A percentile compares a stretch with the other conserved stretches of the same genome.
These are phyloP conservation scores for Boletus reticuloceps DNA, from an alignment of 768 basidiomycete genomes.

Conservation along the genomic window DNA sequence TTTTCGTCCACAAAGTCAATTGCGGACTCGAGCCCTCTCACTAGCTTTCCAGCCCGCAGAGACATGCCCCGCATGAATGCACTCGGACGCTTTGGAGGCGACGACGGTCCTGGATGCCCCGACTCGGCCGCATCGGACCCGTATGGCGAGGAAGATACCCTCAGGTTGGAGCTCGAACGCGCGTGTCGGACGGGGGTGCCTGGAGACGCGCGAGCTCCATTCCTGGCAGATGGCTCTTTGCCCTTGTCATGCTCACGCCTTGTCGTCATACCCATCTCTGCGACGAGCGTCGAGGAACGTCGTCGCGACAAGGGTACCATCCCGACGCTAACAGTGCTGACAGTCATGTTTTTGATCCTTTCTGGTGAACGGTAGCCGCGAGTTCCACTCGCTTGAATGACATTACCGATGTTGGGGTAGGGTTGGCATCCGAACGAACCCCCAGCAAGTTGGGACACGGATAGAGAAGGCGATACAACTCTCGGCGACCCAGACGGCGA, in stretches of 20 bases:
- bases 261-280: background rate
- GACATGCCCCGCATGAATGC: conserved; percentile 34
- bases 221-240: conserved; percentile 2
- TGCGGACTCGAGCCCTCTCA: conserved; percentile 38
- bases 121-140: conserved; percentile 11
- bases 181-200: conserved; percentile 18
- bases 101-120: conserved; percentile 4
- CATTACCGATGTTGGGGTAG: conserved; percentile 22
- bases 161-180: conserved; percentile 27
- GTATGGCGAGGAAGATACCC: conserved; percentile 8
- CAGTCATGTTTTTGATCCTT: conserved; percentile 8
- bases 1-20: conserved; percentile 41
- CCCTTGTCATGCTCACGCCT: conserved; percentile 8
- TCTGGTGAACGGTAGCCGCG: conserved; percentile 1
- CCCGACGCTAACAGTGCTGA: conserved; percentile 29
- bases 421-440: background rate
- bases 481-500: conserved; percentile 25
- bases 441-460: conserved; percentile 1
- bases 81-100: conserved; percentile 25
- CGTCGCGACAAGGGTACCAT: conserved; percentile 4
- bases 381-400: conserved; percentile 10
- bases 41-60: conserved; percentile 35
- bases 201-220: background rate
- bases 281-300: conserved; percentile 28
- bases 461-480: conserved; percentile 11